These are phyloP conservation scores for Rhododendron ferrugineum DNA, from an alignment of 148 eudicot genomes.

Conservation along the genomic window DNA sequence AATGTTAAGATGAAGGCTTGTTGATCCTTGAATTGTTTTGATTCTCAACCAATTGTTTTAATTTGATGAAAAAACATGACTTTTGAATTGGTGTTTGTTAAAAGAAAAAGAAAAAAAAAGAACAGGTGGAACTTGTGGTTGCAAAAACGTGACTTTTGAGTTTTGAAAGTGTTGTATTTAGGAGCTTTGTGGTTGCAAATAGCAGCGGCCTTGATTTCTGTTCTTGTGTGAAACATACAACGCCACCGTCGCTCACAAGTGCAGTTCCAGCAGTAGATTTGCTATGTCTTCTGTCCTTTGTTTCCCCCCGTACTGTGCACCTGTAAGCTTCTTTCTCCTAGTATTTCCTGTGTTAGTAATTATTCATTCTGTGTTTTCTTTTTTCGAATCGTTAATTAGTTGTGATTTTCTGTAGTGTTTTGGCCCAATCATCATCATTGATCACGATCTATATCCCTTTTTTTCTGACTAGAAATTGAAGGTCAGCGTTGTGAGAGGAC, in stretches of 20 bases:
- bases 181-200: too few species aligned
- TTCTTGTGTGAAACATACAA: neutral
- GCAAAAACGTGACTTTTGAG: too few species aligned
- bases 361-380: neutral
- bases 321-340: neutral
- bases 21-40: too few species aligned
- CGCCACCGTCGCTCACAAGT: neutral
- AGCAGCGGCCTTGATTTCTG: neutral
- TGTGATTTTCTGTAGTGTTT: neutral
- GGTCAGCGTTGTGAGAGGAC: neutral
- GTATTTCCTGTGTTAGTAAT: neutral
- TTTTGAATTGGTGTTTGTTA: too few species aligned
- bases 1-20: too few species aligned
- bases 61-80: too few species aligned
- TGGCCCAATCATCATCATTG: neutral
- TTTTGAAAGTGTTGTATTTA: too few species aligned
- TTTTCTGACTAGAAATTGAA: neutral
- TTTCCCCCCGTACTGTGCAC: neutral
- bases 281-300: constrained; percentile 1
- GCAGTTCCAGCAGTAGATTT: neutral
- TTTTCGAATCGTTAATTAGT: neutral
- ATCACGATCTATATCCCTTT: neutral
- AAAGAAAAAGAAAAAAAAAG: too few species aligned
- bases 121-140: too few species aligned
- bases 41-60: too few species aligned